Evolutionary conservation across 805 yeast genomes (phyloP).

Genomic region (Saccharomycopsis sp.): DNA sequence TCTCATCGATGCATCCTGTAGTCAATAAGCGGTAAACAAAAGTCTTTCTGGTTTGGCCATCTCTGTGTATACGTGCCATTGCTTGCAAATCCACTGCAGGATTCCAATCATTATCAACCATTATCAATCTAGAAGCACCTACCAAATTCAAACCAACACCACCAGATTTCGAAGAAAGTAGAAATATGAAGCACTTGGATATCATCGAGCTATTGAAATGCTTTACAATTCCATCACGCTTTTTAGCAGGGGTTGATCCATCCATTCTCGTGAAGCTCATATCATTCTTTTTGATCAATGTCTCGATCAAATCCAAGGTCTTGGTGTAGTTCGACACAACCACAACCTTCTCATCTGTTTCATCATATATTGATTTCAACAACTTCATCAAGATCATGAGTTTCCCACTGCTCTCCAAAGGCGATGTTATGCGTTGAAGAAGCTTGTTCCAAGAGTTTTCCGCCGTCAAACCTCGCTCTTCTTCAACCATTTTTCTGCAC

Average conservation of each 20-base stretch:
- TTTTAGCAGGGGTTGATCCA: constrained; percentile 68
- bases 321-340: constrained; percentile 82
- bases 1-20: constrained; percentile 89
- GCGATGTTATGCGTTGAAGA: too few species aligned
- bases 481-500: constrained; percentile 8
- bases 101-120: constrained; percentile 94
- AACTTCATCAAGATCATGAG: constrained; percentile 49
- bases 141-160: constrained; percentile 86
- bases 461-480: too few species aligned
- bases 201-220: constrained; percentile 48
- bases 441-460: constrained; percentile 15
- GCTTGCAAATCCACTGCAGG: constrained; percentile 99
- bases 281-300: constrained; percentile 28
- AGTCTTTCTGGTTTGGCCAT: constrained; percentile 78
- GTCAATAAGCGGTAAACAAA: constrained; percentile 75
- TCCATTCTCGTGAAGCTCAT: constrained; percentile 59
- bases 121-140: constrained; percentile 85
- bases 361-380: constrained; percentile 37
- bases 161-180: constrained; percentile 85
- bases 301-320: constrained; percentile 70
- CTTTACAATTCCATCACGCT: constrained; percentile 57
- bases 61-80: constrained; percentile 96
- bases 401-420: constrained; percentile 47
- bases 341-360: constrained; percentile 64
- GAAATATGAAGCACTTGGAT: constrained; percentile 46